Conservation (phyloP, 2,329 filamentous ascomycete genomes). For the Botryotinia globosa region DNA sequence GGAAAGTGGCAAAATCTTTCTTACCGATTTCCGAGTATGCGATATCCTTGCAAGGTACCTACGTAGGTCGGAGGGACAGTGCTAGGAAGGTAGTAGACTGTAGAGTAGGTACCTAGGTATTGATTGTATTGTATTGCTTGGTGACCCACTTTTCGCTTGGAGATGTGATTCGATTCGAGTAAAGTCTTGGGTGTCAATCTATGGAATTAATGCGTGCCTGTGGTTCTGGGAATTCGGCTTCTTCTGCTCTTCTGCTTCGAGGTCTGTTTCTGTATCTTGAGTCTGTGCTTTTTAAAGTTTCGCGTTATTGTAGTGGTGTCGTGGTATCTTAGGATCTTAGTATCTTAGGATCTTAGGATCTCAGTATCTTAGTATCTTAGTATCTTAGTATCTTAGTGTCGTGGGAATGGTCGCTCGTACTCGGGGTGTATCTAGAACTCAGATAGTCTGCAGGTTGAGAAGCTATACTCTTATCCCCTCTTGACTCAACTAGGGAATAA, state of each 20-base stretch:
- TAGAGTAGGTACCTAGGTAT: neutral
- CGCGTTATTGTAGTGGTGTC: neutral
- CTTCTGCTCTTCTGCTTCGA: too few relatives aligned
- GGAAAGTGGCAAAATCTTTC: constrained; percentile 15
- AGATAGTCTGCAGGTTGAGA: neutral
- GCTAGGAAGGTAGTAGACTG: neutral
- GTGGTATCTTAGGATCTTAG: too few relatives aligned
- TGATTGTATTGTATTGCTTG: neutral
- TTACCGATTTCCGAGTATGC: neutral
- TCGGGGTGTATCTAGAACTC: neutral
- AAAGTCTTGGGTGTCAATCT: neutral
- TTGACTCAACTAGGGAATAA: neutral
- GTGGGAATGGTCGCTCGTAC: neutral
- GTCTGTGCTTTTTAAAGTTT: constrained; percentile 16
- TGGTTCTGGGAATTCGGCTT: neutral
- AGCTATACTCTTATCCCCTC: neutral
- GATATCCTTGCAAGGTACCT: too few relatives aligned
- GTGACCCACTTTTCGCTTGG: neutral
- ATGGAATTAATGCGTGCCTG: neutral
- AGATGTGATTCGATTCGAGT: neutral
- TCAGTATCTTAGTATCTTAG: neutral
- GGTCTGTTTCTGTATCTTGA: neutral
- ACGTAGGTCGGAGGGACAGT: too few relatives aligned
- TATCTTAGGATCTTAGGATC: too few relatives aligned
- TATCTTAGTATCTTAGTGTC: neutral